A percentile compares a stretch with the other conserved stretches of the same genome.
Evolutionary conservation across 2,329 filamentous ascomycete genomes (phyloP).

Genomic region (Triangularia verruculosa): DNA sequence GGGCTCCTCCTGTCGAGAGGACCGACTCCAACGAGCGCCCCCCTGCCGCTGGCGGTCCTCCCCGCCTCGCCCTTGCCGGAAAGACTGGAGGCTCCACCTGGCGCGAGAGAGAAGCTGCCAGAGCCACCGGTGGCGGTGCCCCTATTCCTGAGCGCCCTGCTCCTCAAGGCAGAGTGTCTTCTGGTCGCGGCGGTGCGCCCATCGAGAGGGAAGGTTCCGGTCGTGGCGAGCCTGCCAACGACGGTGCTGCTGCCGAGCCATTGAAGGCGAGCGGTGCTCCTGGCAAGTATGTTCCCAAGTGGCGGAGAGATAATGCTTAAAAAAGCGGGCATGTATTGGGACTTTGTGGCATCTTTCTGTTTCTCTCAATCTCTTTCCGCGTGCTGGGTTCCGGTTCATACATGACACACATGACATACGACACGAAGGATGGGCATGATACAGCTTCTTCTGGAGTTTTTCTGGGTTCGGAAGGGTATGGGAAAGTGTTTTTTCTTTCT

Average conservation of each 20-base stretch:
- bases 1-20: conserved; percentile 36
- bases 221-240: conserved; percentile 20
- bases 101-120: conserved; percentile 59
- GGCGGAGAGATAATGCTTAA: conserved; percentile 26
- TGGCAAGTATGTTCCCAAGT: conserved; percentile 59
- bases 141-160: conserved; percentile 26
- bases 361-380: neutral
- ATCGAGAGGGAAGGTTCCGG: conserved; percentile 1
- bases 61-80: conserved; percentile 53
- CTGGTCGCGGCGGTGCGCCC: conserved; percentile 11
- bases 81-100: conserved; percentile 47
- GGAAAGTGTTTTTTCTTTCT: neutral
- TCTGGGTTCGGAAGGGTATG: neutral
- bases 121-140: conserved; percentile 30
- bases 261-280: conserved; percentile 51
- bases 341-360: neutral
- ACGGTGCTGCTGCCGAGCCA: conserved; percentile 45
- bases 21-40: conserved; percentile 47
- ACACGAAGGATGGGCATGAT: neutral
- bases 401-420: neutral
- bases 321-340: neutral
- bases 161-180: conserved; percentile 33
- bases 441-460: neutral
- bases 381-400: neutral
- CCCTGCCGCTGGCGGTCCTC: conserved; percentile 42